A percentile compares a stretch with the other conserved stretches of the same genome.
phyloP scores from a whole-genome alignment of 2,329 filamentous ascomycete genomes.

The Coniochaeta ligniaria region DNA sequence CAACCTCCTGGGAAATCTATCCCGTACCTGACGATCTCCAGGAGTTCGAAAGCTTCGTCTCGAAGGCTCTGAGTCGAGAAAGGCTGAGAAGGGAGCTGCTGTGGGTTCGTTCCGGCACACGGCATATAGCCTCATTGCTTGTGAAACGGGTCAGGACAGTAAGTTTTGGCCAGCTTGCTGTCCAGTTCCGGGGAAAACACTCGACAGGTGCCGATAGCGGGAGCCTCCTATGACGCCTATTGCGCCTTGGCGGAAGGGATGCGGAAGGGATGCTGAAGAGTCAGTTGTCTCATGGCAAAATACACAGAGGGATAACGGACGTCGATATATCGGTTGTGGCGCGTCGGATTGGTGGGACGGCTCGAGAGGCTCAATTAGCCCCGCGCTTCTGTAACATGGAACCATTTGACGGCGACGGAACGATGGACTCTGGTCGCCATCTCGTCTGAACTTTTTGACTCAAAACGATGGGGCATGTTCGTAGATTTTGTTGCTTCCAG shows the following conservation, averaged over 20 bases:
- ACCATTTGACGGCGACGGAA: not conserved
- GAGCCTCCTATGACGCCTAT: not conserved
- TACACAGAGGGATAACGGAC: not conserved
- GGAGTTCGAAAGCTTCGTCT: not conserved
- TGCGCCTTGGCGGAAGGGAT: not conserved
- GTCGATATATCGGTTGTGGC: not conserved
- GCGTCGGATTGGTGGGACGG: constrained; percentile 3
- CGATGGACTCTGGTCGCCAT: not conserved
- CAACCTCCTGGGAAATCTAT: not conserved
- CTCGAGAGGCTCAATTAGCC: constrained; percentile 5
- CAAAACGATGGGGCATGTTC: not conserved
- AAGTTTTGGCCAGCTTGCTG: not conserved
- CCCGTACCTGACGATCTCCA: constrained; percentile 1
- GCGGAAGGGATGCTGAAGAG: not conserved
- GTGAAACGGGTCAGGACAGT: not conserved
- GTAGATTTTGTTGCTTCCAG: not conserved
- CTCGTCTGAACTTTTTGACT: not conserved
- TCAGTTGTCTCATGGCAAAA: constrained; percentile 1
- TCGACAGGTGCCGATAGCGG: not conserved
- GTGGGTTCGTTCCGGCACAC: not conserved
- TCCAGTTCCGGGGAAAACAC: not conserved
- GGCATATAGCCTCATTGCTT: not conserved
- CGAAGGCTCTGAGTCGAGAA: not conserved
- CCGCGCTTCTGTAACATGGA: constrained; percentile 8
- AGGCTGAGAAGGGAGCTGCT: not conserved